phyloP scores from a whole-genome alignment of 164 flowering plant genomes.

The Cinnamomum micranthum region DNA sequence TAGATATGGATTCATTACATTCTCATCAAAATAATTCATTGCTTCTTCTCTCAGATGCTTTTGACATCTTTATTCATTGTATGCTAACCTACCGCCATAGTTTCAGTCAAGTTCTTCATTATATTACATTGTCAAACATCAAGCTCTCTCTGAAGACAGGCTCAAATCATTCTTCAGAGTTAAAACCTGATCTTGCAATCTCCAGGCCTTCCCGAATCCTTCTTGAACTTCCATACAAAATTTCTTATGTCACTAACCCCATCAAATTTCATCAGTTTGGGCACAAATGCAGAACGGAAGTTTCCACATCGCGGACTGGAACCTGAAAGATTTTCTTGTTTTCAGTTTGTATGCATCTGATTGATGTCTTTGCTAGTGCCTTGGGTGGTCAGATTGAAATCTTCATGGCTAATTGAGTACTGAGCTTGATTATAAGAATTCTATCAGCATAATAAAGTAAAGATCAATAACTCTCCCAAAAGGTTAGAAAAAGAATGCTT shows the following conservation, averaged over 20 bases:
- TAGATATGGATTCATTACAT: constrained; percentile 69
- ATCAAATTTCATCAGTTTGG: not conserved
- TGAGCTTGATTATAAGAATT: constrained; percentile 21
- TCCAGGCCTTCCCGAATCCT: constrained; percentile 11
- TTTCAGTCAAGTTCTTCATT: no score
- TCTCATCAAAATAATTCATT: constrained; percentile 86
- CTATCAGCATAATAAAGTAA: constrained; percentile 16
- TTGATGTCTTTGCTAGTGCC: constrained; percentile 15
- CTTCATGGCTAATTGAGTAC: constrained; percentile 8
- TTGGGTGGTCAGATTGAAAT: constrained; percentile 17
- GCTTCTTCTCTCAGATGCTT: constrained; percentile 73
- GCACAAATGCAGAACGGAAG: constrained; percentile 33
- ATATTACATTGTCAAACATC: constrained; percentile 45
- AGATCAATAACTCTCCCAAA: no score
- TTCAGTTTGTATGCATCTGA: not conserved
- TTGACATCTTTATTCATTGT: constrained; percentile 72
- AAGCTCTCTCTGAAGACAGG: constrained; percentile 29
- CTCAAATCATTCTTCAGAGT: constrained; percentile 33
- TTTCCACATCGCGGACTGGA: constrained; percentile 5
- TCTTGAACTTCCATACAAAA: constrained; percentile 41
- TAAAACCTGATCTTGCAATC: constrained; percentile 15
- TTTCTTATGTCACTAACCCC: constrained; percentile 31
- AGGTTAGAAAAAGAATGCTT: no score
- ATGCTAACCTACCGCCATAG: constrained; percentile 53
- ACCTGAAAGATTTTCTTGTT: constrained; percentile 8